Evolutionary conservation across 352 stramenopile species (phyloP), one percentile per base, ranked within the genome.

Genomic region (Phytophthora sansomeana): DNA sequence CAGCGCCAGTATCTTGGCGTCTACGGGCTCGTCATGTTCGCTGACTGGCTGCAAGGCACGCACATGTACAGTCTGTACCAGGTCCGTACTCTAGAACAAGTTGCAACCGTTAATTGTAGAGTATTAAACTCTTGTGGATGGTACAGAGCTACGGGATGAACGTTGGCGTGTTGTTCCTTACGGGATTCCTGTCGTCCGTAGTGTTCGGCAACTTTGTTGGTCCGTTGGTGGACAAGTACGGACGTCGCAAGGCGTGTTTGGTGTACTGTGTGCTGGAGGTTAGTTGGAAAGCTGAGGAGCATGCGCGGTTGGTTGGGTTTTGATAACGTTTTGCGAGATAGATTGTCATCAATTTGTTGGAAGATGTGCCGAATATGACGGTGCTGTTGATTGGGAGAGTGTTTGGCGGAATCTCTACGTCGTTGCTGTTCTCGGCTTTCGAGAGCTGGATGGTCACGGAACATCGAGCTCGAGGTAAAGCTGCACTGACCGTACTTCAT

Each of bases 361-460:
- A 99, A 63, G 90, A 97, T 69, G 87, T 97, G 14, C 90, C 89
- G 0, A 85, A 89, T 60, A 98, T 98, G 75, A 50, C 67, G 0
- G 63, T 98, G 8, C 76, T 99, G 8, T 67, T 99, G 8, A 26
- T 97, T 30, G 96, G 97, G 8, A 83, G 97, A 32, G 75, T 99
- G 4, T 74, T 99, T 10, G 96, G 96, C 28, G 97, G 97, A 6
- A 72, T 99, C 57, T 98, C 93, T 10, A 99, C 97, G 6, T 98
- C 97, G 29, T 78, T 99, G 14, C 74, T 99, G 7, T 99, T 99
- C 72, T 98, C 92, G 11, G 92, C 96, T 1, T 99, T 99, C 83
- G 97, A 99, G 77, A 98, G 89, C 74, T 99, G 96, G 96, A 98
- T 99, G 93, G 95, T 98, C 33, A 97, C 91, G 1, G 94, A 98